Base-by-base conservation (phyloP, 2,329 filamentous ascomycete genomes). In the Huntiella savannae region DNA sequence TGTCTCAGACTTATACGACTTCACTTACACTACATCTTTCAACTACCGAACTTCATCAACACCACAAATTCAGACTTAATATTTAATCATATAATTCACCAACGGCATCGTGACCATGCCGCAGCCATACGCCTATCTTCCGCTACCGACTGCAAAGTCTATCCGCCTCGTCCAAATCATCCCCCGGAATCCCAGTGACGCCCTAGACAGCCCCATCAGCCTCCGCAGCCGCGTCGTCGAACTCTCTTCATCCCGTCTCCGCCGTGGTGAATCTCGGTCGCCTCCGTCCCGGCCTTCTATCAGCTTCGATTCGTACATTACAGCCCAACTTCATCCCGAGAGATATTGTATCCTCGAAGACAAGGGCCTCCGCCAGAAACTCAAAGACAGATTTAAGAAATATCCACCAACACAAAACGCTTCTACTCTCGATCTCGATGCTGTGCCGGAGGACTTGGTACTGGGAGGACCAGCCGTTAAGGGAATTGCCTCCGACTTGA, bases 161-260 rank as follows among this genome's bases (percentile, higher is more conserved):
- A 50, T 50, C 45, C 45, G 48, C 10, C 45, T 50, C 19, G 45
- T 50, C 35, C 45, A 50, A 40, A 50, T 50, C 22, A 41, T 44
- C 33, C 45, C 48, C 5, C 48, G 48, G 10, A 41, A 44, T 10
- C 33, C 40, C 10, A 39, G 37, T 13, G 45, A 47, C 13, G 36
- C 13, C n/a, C 11, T 33, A 15, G 45, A 50, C 13, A 50, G 48
- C 17, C 48, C 37, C 12, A 33, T 50, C 6, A 39, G 37, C 13
- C 36, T 50, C 8, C 45, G 45, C 7, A 46, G 48, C 11, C 48
- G 48, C 6, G 40, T 49, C 28, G 48, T 49, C 12, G 36, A 49
- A 15, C 48, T 49, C 12, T 49, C 48, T 10, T 46, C 40, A 12
- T 43, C 48, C 4, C 48, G 48, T 32, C 45, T 50, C 10, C 45